Conservation (phyloP, 305 asterid genomes). For the Solanum hybrid region DNA sequence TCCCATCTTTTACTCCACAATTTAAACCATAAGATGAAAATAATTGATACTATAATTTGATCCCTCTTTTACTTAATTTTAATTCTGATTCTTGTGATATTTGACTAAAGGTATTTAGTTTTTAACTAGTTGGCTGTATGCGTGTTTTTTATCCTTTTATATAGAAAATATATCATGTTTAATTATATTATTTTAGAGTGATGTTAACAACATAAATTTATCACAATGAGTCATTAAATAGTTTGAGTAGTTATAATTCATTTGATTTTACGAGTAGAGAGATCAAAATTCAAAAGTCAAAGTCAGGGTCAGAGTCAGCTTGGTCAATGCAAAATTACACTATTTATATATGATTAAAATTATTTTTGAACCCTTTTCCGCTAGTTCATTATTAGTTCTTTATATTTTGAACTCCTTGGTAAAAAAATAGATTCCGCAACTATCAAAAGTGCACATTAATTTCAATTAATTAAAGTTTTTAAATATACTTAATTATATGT, state of each 20-base stretch:
- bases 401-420: neutral
- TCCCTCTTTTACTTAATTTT: neutral
- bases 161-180: neutral
- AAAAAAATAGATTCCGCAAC: neutral
- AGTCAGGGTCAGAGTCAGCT: neutral
- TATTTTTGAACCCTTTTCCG: neutral
- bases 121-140: neutral
- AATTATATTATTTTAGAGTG: neutral
- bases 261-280: neutral
- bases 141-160: neutral
- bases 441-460: neutral
- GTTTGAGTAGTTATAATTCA: neutral
- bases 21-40: neutral
- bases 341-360: neutral
- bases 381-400: neutral
- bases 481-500: neutral
- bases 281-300: neutral
- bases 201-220: neutral
- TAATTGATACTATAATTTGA: neutral
- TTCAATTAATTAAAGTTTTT: neutral
- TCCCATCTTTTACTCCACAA: neutral
- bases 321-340: neutral
- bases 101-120: neutral
- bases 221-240: neutral
- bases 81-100: neutral